Percentiles rank a stretch among this genome's conserved stretches.
Evolutionary conservation across 2,329 filamentous ascomycete genomes (phyloP).

Genomic region (Lecanicillium sp.): DNA sequence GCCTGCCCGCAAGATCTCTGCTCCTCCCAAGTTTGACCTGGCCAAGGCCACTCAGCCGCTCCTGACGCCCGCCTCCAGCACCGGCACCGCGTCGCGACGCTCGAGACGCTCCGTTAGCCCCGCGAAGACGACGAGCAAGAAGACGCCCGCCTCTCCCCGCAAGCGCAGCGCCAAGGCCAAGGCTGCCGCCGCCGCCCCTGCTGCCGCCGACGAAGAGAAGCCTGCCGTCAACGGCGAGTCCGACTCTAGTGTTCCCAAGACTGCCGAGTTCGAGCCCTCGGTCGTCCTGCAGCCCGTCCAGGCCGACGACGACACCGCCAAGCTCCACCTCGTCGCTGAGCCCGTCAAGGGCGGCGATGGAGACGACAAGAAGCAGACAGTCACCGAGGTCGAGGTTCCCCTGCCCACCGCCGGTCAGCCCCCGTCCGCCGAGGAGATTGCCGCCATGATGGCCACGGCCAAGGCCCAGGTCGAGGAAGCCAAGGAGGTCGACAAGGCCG

Average conservation of each 20-base stretch:
- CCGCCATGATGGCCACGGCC: conserved; percentile 78
- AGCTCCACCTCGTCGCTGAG: conserved; percentile 64
- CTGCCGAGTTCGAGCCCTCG: conserved; percentile 44
- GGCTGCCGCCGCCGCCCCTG: conserved; percentile 33
- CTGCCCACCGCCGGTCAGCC: conserved; percentile 52
- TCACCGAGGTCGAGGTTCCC: conserved; percentile 71
- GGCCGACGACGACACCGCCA: conserved; percentile 55
- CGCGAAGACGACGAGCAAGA: conserved; percentile 40
- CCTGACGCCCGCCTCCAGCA: conserved; percentile 42
- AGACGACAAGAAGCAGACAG: conserved; percentile 63
- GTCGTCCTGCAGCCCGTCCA: conserved; percentile 41
- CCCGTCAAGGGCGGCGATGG: conserved; percentile 49
- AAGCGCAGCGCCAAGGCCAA: conserved; percentile 46
- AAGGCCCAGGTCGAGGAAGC: conserved; percentile 79
- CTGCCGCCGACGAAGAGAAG: too few species aligned
- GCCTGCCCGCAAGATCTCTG: conserved; percentile 63
- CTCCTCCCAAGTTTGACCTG: conserved; percentile 73
- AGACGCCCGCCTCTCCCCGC: conserved; percentile 45
- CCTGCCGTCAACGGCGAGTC: conserved; percentile 29
- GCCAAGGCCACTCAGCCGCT: conserved; percentile 38
- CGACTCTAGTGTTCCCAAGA: conserved; percentile 36
- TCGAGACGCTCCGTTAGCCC: conserved; percentile 54
- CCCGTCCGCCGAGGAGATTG: conserved; percentile 69
- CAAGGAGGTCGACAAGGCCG: conserved; percentile 36
- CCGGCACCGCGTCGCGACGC: conserved; percentile 40